These are phyloP conservation scores for Nemania serpens DNA, from an alignment of 2,329 filamentous ascomycete genomes.

Conservation along the genomic window DNA sequence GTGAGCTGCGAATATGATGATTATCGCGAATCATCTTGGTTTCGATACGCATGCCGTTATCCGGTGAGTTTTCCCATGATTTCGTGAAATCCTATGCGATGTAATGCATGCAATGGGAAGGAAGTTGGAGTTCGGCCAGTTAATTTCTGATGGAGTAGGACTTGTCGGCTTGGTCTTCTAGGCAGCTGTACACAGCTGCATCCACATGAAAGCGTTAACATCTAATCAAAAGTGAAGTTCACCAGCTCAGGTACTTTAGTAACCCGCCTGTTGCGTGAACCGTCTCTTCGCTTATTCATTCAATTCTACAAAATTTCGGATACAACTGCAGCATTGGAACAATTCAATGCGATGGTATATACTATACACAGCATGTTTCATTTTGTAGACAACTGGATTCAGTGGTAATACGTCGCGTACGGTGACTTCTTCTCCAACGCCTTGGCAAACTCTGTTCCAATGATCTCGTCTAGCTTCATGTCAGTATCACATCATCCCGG, in stretches of 20 bases:
- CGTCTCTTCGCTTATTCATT: not conserved
- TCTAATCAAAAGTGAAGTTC: no score
- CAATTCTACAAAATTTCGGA: not conserved
- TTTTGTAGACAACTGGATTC: no score
- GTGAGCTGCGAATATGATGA: not conserved
- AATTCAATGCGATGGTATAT: no score
- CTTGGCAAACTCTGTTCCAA: conserved; percentile 49
- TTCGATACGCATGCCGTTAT: not conserved
- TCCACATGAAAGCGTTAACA: conserved; percentile 1
- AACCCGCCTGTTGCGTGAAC: no score
- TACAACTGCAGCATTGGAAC: no score
- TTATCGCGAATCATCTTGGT: conserved; percentile 8
- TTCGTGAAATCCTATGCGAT: not conserved
- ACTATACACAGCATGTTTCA: no score
- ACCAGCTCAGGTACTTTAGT: no score
- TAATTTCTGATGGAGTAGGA: not conserved
- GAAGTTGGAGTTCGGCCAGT: not conserved
- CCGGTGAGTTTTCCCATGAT: not conserved
- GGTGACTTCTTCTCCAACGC: conserved; percentile 18
- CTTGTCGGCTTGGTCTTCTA: not conserved
- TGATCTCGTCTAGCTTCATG: conserved; percentile 41
- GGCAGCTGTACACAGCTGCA: conserved; percentile 7
- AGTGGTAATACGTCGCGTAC: conserved; percentile 23
- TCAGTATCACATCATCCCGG: conserved; percentile 5
- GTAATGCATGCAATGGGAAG: not conserved